A percentile compares a stretch with the other conserved stretches of the same genome.
phyloP scores from a whole-genome alignment of 179 eudicot species.

The Pouteria campechiana region DNA sequence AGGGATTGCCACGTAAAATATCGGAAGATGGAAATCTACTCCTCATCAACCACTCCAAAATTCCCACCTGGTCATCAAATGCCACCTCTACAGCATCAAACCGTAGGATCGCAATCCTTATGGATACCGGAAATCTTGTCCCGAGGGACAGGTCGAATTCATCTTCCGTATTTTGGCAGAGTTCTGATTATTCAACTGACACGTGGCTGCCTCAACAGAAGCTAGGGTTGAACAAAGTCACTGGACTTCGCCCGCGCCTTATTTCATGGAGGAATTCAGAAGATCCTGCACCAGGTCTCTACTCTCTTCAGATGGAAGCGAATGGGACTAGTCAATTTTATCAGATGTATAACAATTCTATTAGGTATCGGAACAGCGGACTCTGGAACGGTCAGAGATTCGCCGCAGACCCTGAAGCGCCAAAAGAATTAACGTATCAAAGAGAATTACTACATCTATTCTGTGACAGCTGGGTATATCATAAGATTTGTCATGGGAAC shows the following conservation, averaged over 20 bases:
- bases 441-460: slow-evolving; percentile 62
- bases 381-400: slow-evolving; percentile 47
- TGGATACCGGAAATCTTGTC: slow-evolving; percentile 45
- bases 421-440: too few species aligned
- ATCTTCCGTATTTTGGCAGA: slow-evolving; percentile 34
- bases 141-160: slow-evolving; percentile 18
- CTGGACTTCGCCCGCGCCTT: slow-evolving; percentile 8
- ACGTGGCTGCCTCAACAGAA: slow-evolving; percentile 61
- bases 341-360: slow-evolving; percentile 33
- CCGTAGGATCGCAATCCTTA: slow-evolving; percentile 24
- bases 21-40: slow-evolving; percentile 54
- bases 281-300: slow-evolving; percentile 32
- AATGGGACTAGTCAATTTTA: slow-evolving; percentile 19
- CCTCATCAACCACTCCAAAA: slow-evolving; percentile 18
- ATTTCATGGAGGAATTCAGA: slow-evolving; percentile 33
- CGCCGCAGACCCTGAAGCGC: slow-evolving; percentile 55
- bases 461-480: slow-evolving; percentile 16
- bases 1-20: too few species aligned
- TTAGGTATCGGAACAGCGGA: slow-evolving; percentile 52
- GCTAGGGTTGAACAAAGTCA: slow-evolving; percentile 23
- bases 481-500: slow-evolving; percentile 46
- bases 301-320: slow-evolving; percentile 16
- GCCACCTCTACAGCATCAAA: slow-evolving; percentile 7
- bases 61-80: slow-evolving; percentile 40
- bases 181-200: slow-evolving; percentile 40